These are phyloP conservation scores for Epichloe amarillans DNA, from an alignment of 2,329 filamentous ascomycete species.

Conservation along the genomic window DNA sequence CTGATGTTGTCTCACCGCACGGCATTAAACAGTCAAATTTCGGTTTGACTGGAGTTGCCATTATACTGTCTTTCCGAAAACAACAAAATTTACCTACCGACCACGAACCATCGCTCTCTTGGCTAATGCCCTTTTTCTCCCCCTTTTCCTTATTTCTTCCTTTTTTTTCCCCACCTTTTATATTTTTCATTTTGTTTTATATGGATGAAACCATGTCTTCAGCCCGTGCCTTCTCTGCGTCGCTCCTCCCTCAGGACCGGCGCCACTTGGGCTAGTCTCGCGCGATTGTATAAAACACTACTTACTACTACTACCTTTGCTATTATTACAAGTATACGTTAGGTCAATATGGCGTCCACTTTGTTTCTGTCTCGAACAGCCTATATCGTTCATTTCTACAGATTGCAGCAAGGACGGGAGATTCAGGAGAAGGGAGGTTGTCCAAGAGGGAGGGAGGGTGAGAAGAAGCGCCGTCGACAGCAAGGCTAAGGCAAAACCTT, in stretches of 20 bases:
- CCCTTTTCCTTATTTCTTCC: not conserved
- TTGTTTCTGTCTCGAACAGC: not conserved
- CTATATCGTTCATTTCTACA: not conserved
- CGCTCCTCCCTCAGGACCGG: not conserved
- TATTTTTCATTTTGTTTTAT: not conserved
- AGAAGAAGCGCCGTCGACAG: not conserved
- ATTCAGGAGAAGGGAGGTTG: not conserved
- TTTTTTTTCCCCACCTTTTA: not conserved
- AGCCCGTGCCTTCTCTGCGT: not conserved
- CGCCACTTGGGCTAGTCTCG: not conserved
- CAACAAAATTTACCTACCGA: not conserved
- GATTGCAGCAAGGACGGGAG: not conserved
- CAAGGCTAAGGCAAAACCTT: not conserved
- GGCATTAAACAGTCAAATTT: not conserved
- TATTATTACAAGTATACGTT: slow-evolving; percentile 1
- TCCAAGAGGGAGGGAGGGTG: not conserved
- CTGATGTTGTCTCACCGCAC: not conserved
- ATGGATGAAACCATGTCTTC: not conserved
- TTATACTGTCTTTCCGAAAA: not conserved
- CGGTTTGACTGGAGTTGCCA: not conserved
- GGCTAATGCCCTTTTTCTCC: not conserved
- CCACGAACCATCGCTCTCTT: not conserved
- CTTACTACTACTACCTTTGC: not conserved
- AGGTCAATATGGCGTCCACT: not conserved
- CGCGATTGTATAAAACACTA: not conserved